Evolutionary conservation across 352 stramenopile species (phyloP).

Genomic region (Globisporangium alternatum): DNA sequence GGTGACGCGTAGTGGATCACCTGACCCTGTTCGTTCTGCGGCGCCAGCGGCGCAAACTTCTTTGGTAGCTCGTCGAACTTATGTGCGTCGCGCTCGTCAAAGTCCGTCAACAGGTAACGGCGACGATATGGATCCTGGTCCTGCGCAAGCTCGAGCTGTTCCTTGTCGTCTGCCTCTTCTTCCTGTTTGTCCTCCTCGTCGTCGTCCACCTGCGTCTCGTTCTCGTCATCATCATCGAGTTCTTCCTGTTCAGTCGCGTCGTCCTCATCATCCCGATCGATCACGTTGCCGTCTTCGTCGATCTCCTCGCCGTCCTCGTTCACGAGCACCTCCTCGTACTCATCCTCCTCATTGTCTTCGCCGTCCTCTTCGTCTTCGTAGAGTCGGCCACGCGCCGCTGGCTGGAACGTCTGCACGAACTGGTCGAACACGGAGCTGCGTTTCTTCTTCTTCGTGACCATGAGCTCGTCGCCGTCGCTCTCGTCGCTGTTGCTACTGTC

Average conservation of each 20-base stretch:
- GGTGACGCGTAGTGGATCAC: slow-evolving; percentile 20
- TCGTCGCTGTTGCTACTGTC: slow-evolving; percentile 11
- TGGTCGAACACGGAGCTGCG: slow-evolving; percentile 56
- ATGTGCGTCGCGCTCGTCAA: slow-evolving; percentile 44
- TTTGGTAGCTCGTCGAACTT: slow-evolving; percentile 32
- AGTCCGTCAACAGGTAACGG: slow-evolving; percentile 52
- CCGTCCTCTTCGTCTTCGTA: slow-evolving; percentile 36
- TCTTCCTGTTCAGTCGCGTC: slow-evolving; percentile 17
- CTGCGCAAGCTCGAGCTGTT: slow-evolving; percentile 17
- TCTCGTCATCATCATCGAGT: slow-evolving; percentile 13
- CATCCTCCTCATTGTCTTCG: slow-evolving; percentile 25
- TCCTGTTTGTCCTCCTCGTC: slow-evolving; percentile 20
- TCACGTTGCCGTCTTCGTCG: slow-evolving; percentile 37
- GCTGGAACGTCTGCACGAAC: slow-evolving; percentile 71
- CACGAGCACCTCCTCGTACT: slow-evolving; percentile 44
- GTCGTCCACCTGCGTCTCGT: slow-evolving; percentile 21
- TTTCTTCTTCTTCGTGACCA: slow-evolving; percentile 17
- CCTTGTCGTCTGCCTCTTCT: slow-evolving; percentile 27
- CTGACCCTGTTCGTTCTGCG: slow-evolving; percentile 16
- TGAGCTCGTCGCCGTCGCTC: slow-evolving; percentile 21
- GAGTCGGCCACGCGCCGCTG: slow-evolving; percentile 9
- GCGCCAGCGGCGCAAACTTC: slow-evolving; percentile 34
- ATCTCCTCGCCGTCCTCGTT: slow-evolving; percentile 40
- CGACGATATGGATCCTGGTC: slow-evolving; percentile 58
- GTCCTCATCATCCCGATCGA: slow-evolving; percentile 18